Conservation (phyloP, 192 early-diverging fungal genomes). For the Coemansia sp. region DNA sequence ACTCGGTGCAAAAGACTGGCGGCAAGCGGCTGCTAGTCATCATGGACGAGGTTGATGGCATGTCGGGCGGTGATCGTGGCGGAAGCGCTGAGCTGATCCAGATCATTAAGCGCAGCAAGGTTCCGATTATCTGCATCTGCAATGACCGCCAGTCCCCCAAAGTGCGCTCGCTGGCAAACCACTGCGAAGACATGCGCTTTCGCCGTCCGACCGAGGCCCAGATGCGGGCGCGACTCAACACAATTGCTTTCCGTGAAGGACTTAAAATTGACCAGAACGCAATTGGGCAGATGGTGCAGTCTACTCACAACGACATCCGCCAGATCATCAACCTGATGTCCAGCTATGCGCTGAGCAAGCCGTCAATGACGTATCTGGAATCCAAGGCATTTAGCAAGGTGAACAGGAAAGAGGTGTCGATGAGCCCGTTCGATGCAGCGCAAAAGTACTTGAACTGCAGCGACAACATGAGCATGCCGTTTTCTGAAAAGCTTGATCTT, state of each 20-base stretch:
- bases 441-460: constrained; percentile 58
- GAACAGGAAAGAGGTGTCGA: constrained; percentile 61
- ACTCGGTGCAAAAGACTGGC: constrained; percentile 21
- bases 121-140: constrained; percentile 98
- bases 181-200: constrained; percentile 84
- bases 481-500: constrained; percentile 78
- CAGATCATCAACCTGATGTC: constrained; percentile 95
- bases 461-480: constrained; percentile 49
- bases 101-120: constrained; percentile 82
- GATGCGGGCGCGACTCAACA: constrained; percentile 70
- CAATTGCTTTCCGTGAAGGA: constrained; percentile 76
- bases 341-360: constrained; percentile 72
- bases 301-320: constrained; percentile 88
- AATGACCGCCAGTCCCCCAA: constrained; percentile 90
- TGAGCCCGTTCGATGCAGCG: constrained; percentile 76
- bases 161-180: constrained; percentile 74
- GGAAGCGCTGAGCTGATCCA: constrained; percentile 83
- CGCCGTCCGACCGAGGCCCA: constrained; percentile 67
- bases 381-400: constrained; percentile 56
- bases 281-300: constrained; percentile 73
- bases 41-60: constrained; percentile 99
- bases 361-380: constrained; percentile 75
- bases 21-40: constrained; percentile 64
- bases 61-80: constrained; percentile 96
- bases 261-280: constrained; percentile 74